A percentile compares a stretch with the other conserved stretches of the same genome.
These are phyloP conservation scores for Syncephalastrum contaminatum DNA, from an alignment of 371 early-diverging fungal species.

Conservation along the genomic window DNA sequence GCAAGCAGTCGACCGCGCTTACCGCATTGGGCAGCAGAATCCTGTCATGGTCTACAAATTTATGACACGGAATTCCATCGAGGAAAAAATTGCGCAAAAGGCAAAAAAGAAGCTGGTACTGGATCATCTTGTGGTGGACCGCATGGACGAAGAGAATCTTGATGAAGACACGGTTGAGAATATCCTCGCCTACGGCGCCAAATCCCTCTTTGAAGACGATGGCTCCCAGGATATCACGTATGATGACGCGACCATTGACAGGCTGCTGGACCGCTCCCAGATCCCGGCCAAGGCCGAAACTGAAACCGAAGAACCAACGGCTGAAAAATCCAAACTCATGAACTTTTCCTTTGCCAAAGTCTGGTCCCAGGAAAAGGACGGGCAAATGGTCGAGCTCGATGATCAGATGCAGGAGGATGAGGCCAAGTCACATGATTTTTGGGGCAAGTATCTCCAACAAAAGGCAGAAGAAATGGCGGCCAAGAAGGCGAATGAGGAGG, in stretches of 20 bases:
- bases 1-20: constrained; percentile 91
- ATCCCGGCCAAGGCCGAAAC: constrained; percentile 11
- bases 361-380: constrained; percentile 32
- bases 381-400: constrained; percentile 17
- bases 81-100: constrained; percentile 76
- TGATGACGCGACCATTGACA: constrained; percentile 56
- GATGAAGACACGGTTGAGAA: constrained; percentile 66
- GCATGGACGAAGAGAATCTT: constrained; percentile 64
- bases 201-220: constrained; percentile 73
- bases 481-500: constrained; percentile 5
- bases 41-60: constrained; percentile 85
- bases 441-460: constrained; percentile 39
- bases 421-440: constrained; percentile 40
- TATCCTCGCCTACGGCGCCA: constrained; percentile 81
- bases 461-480: constrained; percentile 20
- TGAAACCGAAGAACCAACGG: constrained; percentile 22
- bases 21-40: constrained; percentile 94
- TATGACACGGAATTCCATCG: constrained; percentile 75
- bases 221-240: constrained; percentile 55
- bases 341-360: constrained; percentile 49
- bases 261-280: constrained; percentile 64
- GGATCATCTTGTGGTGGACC: constrained; percentile 84
- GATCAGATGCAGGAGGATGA: constrained; percentile 13
- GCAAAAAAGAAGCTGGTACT: constrained; percentile 85
- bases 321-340: constrained; percentile 15